phyloP scores from a whole-genome alignment of 768 basidiomycete species.

The Lyophyllum atratum region DNA sequence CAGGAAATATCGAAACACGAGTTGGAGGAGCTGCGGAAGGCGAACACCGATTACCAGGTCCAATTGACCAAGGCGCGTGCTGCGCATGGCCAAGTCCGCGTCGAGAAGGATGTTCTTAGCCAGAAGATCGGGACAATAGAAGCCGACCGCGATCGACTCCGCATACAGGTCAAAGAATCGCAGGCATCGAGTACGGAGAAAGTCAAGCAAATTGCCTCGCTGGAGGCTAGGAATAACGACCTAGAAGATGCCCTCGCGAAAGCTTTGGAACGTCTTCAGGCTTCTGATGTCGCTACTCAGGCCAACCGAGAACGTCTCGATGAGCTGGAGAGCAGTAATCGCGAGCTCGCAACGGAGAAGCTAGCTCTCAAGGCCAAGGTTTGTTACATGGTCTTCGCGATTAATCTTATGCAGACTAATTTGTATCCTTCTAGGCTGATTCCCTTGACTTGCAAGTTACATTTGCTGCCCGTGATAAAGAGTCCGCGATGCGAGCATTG shows the following conservation, averaged over 20 bases:
- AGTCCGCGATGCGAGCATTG: slow-evolving; percentile 52
- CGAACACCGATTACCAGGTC: slow-evolving; percentile 69
- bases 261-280: slow-evolving; percentile 69
- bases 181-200: slow-evolving; percentile 45
- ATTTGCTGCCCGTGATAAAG: slow-evolving; percentile 64
- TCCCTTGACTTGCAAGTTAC: slow-evolving; percentile 59
- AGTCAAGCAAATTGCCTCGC: slow-evolving; percentile 43
- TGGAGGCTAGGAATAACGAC: slow-evolving; percentile 56
- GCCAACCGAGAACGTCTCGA: slow-evolving; percentile 58
- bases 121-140: slow-evolving; percentile 66
- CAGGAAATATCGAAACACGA: slow-evolving; percentile 62
- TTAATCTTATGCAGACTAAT: slow-evolving; percentile 13
- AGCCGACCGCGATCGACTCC: slow-evolving; percentile 64
- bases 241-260: slow-evolving; percentile 75
- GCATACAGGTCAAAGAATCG: slow-evolving; percentile 54
- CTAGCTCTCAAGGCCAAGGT: slow-evolving; percentile 63
- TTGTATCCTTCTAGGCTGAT: slow-evolving; percentile 46
- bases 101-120: slow-evolving; percentile 74
- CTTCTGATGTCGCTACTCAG: slow-evolving; percentile 69
- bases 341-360: slow-evolving; percentile 57
- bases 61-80: slow-evolving; percentile 78
- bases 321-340: slow-evolving; percentile 63
- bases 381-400: slow-evolving; percentile 17
- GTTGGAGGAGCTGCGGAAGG: slow-evolving; percentile 67
- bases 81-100: slow-evolving; percentile 75